Percentiles rank a stretch among this genome's conserved stretches.
These are phyloP conservation scores for Crepidotus variabilis DNA, from an alignment of 768 basidiomycete genomes.

Conservation along the genomic window DNA sequence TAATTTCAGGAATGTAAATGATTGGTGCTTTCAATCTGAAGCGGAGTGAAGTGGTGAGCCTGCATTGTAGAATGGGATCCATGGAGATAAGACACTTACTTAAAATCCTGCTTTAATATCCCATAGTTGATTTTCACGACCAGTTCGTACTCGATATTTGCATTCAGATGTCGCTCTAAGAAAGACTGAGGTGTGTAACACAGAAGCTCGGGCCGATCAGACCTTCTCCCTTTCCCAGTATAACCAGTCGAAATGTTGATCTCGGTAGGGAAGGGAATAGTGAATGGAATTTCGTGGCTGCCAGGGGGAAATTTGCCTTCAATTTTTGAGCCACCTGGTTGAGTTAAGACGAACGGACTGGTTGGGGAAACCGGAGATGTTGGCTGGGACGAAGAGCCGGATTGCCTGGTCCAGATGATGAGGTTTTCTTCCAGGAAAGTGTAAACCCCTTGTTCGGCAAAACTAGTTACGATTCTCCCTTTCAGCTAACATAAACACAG, in stretches of 20 bases:
- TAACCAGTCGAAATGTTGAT: conserved; percentile 2
- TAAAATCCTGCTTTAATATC: conserved; percentile 4
- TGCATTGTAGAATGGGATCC: no score
- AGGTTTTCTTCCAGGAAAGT: conserved; percentile 9
- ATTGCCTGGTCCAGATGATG: conserved; percentile 3
- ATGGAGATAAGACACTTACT: conserved; percentile 1
- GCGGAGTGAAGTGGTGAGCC: not conserved
- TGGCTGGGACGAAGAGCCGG: not conserved
- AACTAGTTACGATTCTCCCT: conserved; percentile 9
- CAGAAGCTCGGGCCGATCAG: not conserved
- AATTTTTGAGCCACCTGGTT: not conserved
- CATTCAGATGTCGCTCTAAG: conserved; percentile 4
- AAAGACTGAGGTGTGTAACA: conserved; percentile 14
- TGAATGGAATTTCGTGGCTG: conserved; percentile 9
- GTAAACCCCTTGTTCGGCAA: conserved; percentile 5
- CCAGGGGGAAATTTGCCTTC: conserved; percentile 7
- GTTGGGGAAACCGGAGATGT: not conserved
- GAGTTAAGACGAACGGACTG: no score
- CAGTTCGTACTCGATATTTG: conserved; percentile 13
- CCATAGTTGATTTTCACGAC: conserved; percentile 9
- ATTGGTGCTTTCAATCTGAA: conserved; percentile 9
- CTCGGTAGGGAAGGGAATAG: conserved; percentile 12
- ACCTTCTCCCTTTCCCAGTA: not conserved
- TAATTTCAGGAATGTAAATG: conserved; percentile 9
- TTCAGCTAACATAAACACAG: conserved; percentile 1